Percentiles rank a stretch among this genome's conserved stretches.
These are phyloP conservation scores for Sporobolomyces phaffii DNA, from an alignment of 768 basidiomycete species.

Conservation along the genomic window DNA sequence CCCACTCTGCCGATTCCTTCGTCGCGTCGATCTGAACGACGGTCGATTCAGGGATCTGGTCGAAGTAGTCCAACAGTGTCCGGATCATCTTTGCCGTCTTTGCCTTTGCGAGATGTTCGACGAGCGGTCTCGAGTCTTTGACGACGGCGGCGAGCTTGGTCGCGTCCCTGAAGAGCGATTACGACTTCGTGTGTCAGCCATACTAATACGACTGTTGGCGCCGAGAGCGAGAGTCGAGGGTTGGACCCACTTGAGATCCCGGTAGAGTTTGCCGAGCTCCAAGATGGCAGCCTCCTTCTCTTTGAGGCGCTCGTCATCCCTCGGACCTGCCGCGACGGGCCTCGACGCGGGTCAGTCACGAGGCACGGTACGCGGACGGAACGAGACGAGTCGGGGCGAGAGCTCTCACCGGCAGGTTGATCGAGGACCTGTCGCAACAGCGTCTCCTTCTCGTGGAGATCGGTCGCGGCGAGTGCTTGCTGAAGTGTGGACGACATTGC, in stretches of 20 bases:
- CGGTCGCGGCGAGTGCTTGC: not conserved
- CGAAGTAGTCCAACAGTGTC: constrained; percentile 86
- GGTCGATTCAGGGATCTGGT: constrained; percentile 65
- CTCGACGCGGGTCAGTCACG: not conserved
- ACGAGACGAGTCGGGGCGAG: not conserved
- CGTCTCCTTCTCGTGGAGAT: not conserved
- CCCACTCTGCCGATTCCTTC: constrained; percentile 86
- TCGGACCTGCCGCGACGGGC: constrained; percentile 16
- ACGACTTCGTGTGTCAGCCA: not conserved
- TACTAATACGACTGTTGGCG: not conserved
- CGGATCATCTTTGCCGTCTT: constrained; percentile 96
- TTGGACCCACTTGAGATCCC: constrained; percentile 66
- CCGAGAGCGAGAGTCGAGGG: not conserved
- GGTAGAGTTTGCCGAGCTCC: constrained; percentile 77
- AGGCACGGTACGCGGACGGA: not conserved
- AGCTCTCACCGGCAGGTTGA: constrained; percentile 42
- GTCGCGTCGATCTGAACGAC: constrained; percentile 76
- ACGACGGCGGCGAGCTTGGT: constrained; percentile 79
- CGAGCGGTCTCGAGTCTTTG: constrained; percentile 72
- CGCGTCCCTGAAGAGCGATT: constrained; percentile 59
- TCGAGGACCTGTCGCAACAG: constrained; percentile 2
- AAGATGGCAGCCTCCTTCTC: constrained; percentile 81
- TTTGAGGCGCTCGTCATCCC: constrained; percentile 56
- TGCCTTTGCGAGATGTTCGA: constrained; percentile 91
- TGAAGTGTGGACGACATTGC: not conserved